Base-by-base conservation (phyloP, 2,329 filamentous ascomycete genomes). In the Cercospora janseana region DNA sequence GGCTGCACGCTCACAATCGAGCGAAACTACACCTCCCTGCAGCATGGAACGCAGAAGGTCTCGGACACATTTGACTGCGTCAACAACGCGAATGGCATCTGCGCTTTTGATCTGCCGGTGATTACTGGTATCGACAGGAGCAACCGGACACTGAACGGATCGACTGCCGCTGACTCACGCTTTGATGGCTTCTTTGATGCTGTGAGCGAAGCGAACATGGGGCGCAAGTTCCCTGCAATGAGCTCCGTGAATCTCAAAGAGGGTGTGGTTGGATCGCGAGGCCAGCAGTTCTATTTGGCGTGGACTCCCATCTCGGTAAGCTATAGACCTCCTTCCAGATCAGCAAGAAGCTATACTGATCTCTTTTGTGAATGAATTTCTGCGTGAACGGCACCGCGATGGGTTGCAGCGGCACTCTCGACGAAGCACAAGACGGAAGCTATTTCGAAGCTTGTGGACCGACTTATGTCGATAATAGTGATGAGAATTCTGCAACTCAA, bases 111-210 rank as follows among this genome's bases (percentile, higher is more conserved):
- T 2, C 27, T 32, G 4, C 12, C n/a, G 8, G 46, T 56, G 2
- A 20, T 42, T 4, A 53, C 54, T 9, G 27, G 28, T 12, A 37
- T 56, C 13, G 20, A 12, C 4, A 42, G 35, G 5, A 54, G 49
- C 51, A 57, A 57, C 12, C 51, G 51, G 4, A 54, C 54, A 3
- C 27, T 56, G 24, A 54, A 56, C 16, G 51, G 37, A 9, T 47
- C 29, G 5, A 54, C 54, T 13, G 54, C 54, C 6, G 54, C 51
- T 12, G 54, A 54, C 8, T 13, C 48, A 6, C 20, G 21, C 12
- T 57, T 43, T 29, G 54, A 57, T 13, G 41, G 42, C 8, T 49
- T 57, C 38, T 57, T 57, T 20, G 46, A 52, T 9, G 13, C 51
- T 9, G 31, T 57, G 27, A 21, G 31, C 23, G 46, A 46, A 18